Percentiles rank a stretch among this genome's conserved stretches.
phyloP scores from a whole-genome alignment of 2,329 filamentous ascomycete genomes.

The Lecanoromycetidae sp. region DNA sequence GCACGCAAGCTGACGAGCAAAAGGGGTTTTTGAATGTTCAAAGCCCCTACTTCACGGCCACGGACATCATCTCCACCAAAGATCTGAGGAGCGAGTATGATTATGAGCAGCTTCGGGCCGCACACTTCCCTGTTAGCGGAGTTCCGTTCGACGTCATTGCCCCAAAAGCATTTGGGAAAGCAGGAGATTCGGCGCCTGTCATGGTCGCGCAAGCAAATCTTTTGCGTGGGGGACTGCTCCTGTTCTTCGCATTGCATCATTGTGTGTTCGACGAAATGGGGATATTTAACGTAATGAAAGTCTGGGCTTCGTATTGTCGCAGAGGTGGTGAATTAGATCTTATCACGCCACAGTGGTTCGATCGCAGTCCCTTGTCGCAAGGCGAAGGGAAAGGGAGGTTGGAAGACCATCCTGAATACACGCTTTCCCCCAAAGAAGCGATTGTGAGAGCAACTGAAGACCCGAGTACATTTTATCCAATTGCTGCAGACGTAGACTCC shows the following conservation, averaged over 20 bases:
- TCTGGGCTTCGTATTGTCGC: constrained; percentile 7
- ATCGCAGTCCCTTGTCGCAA: constrained; percentile 4
- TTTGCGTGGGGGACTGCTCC: constrained; percentile 7
- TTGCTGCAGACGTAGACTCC: not conserved
- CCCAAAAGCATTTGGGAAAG: constrained; percentile 2
- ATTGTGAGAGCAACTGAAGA: constrained; percentile 1
- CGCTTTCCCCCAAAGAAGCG: constrained; percentile 1
- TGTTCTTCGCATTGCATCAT: constrained; percentile 6
- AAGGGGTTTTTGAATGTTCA: constrained; percentile 5
- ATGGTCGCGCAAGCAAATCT: constrained; percentile 10
- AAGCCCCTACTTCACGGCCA: not conserved
- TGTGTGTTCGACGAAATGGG: constrained; percentile 7
- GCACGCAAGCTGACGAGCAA: not conserved
- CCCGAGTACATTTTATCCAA: not conserved
- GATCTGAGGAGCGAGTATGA: constrained; percentile 5
- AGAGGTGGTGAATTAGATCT: not conserved
- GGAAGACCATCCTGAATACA: constrained; percentile 9
- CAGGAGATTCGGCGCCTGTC: constrained; percentile 8
- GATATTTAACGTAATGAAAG: constrained; percentile 4
- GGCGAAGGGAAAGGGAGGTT: constrained; percentile 4
- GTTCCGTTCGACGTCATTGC: constrained; percentile 1
- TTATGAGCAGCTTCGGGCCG: constrained; percentile 2
- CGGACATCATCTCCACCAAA: constrained; percentile 3
- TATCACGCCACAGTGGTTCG: constrained; percentile 6
- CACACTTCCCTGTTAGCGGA: constrained; percentile 4